These are phyloP conservation scores for Eucalyptus pauciflora DNA, from an alignment of 345 rosid genomes.

Conservation along the genomic window DNA sequence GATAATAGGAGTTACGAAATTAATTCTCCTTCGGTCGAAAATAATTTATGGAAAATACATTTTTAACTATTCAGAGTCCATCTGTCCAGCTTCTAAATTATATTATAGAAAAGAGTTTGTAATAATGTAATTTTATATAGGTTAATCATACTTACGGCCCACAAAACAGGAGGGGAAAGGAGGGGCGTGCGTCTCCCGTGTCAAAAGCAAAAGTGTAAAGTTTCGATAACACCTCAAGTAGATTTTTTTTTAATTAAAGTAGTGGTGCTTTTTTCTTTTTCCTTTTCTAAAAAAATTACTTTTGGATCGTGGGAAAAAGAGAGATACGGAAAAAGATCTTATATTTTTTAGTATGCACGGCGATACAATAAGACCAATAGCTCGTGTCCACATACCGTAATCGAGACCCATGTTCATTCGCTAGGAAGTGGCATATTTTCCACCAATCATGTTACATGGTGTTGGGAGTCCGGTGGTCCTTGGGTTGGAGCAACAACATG, in stretches of 20 bases:
- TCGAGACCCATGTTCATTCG: rapidly evolving
- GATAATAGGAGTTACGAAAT: not conserved
- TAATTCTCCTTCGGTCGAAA: not conserved
- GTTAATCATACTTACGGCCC: not conserved
- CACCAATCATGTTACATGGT: no score
- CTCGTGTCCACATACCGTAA: rapidly evolving
- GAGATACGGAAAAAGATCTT: rapidly evolving
- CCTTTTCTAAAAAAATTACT: not conserved
- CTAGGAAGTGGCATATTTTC: not conserved
- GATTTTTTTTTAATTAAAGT: no score
- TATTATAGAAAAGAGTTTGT: not conserved
- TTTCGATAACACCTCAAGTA: rapidly evolving
- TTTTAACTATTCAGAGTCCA: not conserved
- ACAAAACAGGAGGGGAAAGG: not conserved
- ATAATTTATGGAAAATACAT: not conserved
- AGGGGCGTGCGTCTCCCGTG: not conserved
- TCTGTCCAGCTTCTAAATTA: not conserved
- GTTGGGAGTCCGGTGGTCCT: rapidly evolving
- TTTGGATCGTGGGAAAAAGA: rapidly evolving
- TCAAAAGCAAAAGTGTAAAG: not conserved
- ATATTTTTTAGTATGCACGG: rapidly evolving
- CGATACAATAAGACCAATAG: rapidly evolving
- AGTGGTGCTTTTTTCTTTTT: rapidly evolving
- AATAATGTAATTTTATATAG: not conserved
- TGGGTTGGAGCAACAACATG: rapidly evolving